phyloP scores from a whole-genome alignment of 495 filamentous ascomycete species.

The Halenospora varia region DNA sequence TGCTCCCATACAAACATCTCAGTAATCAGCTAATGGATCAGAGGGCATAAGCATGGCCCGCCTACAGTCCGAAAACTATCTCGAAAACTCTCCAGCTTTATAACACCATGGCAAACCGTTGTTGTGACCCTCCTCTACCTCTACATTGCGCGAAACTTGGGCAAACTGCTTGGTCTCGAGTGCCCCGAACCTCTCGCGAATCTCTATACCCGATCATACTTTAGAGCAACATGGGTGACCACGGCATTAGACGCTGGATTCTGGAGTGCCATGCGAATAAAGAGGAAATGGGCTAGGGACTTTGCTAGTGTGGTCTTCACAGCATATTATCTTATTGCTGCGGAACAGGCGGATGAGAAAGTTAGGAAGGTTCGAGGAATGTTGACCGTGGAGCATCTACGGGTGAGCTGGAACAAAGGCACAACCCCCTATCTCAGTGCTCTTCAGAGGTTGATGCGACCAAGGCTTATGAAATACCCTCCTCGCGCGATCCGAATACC shows the following conservation, averaged over 20 bases:
- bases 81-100: conserved; percentile 51
- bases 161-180: conserved; percentile 85
- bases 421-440: conserved; percentile 77
- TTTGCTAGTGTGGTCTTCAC: conserved; percentile 77
- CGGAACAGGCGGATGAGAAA: conserved; percentile 94
- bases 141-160: conserved; percentile 88
- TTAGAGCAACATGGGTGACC: conserved; percentile 94
- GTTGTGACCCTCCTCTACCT: conserved; percentile 87
- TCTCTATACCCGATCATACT: conserved; percentile 91
- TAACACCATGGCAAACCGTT: conserved; percentile 87
- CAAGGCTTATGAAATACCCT: conserved; percentile 71
- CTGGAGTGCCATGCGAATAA: conserved; percentile 95
- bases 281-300: conserved; percentile 76
- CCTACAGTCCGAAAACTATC: conserved; percentile 71
- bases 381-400: conserved; percentile 85
- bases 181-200: conserved; percentile 91
- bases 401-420: conserved; percentile 93
- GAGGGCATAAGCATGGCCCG: conserved; percentile 85
- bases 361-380: conserved; percentile 84
- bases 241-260: conserved; percentile 95
- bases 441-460: conserved; percentile 65
- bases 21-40: conserved; percentile 27
- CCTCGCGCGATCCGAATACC: conserved; percentile 81
- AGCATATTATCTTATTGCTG: conserved; percentile 84
- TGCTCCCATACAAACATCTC: conserved; percentile 15